Evolutionary conservation across 2,329 filamentous ascomycete genomes (phyloP).

Genomic region (Fusarium protoensiforme): DNA sequence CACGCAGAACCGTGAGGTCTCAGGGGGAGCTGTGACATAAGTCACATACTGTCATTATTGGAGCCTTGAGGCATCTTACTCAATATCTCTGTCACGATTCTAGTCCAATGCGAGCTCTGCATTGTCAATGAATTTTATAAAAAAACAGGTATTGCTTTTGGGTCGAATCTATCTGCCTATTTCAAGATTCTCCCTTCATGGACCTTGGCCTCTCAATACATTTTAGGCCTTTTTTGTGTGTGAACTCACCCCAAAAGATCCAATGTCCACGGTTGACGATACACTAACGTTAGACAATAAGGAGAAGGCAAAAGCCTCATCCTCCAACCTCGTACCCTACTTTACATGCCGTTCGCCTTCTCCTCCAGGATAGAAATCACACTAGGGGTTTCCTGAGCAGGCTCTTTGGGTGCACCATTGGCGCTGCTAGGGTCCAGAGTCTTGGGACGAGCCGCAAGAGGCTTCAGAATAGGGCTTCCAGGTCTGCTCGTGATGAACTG

Average conservation of each 20-base stretch:
- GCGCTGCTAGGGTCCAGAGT: not conserved
- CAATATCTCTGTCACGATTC: not conserved
- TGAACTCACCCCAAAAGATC: not conserved
- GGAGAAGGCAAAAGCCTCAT: not conserved
- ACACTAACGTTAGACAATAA: not conserved
- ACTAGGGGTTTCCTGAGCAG: constrained; percentile 14
- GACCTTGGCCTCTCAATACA: not conserved
- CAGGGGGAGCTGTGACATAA: constrained; percentile 12
- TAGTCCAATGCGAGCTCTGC: not conserved
- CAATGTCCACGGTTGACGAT: not conserved
- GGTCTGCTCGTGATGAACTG: constrained; percentile 29
- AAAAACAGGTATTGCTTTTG: not conserved
- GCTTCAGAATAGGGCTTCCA: constrained; percentile 18
- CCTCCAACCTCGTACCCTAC: not conserved
- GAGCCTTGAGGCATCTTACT: not conserved
- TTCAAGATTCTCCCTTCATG: not conserved
- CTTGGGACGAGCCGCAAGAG: not conserved
- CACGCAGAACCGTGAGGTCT: not conserved
- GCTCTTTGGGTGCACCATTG: not conserved
- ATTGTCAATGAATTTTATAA: not conserved
- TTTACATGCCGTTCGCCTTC: constrained; percentile 27
- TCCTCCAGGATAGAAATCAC: constrained; percentile 25
- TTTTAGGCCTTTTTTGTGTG: not conserved
- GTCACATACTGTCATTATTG: not conserved
- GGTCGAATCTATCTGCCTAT: not conserved